Base-by-base conservation (phyloP, 2,329 filamentous ascomycete species). In the Amylocarpus encephaloides region DNA sequence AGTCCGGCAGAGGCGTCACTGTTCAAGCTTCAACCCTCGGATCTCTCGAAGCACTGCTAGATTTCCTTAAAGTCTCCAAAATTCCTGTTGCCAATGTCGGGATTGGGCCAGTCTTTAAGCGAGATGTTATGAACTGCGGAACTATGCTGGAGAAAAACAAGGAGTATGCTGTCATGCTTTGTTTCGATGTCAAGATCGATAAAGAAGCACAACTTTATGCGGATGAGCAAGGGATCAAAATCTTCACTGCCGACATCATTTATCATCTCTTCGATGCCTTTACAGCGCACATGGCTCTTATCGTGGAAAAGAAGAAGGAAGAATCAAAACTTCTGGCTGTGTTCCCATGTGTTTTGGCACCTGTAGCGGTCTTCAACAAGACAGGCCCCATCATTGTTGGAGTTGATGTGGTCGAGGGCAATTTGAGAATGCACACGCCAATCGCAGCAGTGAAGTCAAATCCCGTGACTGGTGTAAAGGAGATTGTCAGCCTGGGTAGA, bases 131-230 rank as follows among this genome's bases (percentile, higher is more conserved):
- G 80, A 91, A 84, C 82, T 79, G 88, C 74, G 91, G 89, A 65
- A 86, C 88, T 60, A 98, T 98, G 93, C 70, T 97, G 64, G 93
- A 98, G 71, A 97, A 96, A 74, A 80, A 85, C 13, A 89, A 89
- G 59, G 91, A 98, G 67, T 94, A 85, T 62, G 93, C 93, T n/a
- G 88, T 97, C 67, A 98, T 98, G 93, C 83, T 98, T 45, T 97
- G 93, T 70, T 98, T 98, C 78, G 94, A 98, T 68, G 93, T 98
- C 72, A 97, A 96, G 75, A 88, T 98, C 13, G 93, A 98, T 73
- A 97, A 95, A 70, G 93, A 98, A 67, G 93, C 93, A 0, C 83
- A 86, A 59, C 78, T 80, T 9, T 95, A 97, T 63, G 93, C 93
- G 10, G 89, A 96, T 15, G 90, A 97, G 50, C 83, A 95, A 55